Conservation (phyloP, 1,139 yeast genomes). For the Yamadazyma buinensis region DNA sequence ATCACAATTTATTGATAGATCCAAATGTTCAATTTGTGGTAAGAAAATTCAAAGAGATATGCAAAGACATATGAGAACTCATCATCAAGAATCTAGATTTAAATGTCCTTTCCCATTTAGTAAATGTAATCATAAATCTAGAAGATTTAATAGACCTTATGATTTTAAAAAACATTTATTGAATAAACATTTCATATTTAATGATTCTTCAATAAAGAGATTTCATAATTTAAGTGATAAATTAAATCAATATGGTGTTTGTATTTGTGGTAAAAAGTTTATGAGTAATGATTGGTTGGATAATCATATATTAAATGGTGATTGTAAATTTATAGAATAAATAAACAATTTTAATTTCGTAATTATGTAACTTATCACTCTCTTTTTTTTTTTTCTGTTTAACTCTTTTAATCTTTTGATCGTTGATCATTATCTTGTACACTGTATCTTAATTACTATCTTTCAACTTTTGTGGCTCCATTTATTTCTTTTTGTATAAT, state of each 20-base stretch:
- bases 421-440: too few species aligned
- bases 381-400: too few species aligned
- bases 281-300: conserved; percentile 56
- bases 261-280: conserved; percentile 54
- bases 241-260: conserved; percentile 48
- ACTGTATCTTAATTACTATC: too few species aligned
- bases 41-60: conserved; percentile 58
- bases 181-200: conserved; percentile 59
- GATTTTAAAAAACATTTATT: conserved; percentile 66
- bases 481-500: too few species aligned
- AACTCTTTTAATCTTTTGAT: too few species aligned
- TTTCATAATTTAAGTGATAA: conserved; percentile 54
- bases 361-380: too few species aligned
- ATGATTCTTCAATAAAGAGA: conserved; percentile 44
- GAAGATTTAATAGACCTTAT: conserved; percentile 64
- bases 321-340: conserved; percentile 3
- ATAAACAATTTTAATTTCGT: too few species aligned
- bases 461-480: too few species aligned
- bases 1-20: conserved; percentile 25
- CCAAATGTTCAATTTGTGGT: conserved; percentile 52
- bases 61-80: conserved; percentile 64
- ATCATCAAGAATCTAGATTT: conserved; percentile 55
- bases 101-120: conserved; percentile 55
- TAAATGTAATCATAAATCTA: conserved; percentile 58
- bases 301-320: conserved; percentile 39